Base-by-base conservation (phyloP, 768 basidiomycete species). In the Roridomyces roridus region DNA sequence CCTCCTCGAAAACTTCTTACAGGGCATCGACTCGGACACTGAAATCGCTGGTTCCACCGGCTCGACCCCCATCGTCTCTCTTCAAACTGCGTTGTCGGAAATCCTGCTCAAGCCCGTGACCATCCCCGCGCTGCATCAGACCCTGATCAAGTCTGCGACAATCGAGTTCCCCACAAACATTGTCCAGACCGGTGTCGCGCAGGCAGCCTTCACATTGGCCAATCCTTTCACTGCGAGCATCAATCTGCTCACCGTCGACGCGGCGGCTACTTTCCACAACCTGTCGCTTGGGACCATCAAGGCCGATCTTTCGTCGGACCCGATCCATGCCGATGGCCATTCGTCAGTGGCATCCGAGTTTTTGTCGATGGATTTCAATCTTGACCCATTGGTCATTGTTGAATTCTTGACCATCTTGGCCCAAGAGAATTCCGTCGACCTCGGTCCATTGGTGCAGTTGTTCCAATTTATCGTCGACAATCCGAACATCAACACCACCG, bases 181-280 rank as follows among this genome's bases (percentile, higher is more conserved):
- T 41, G 83, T 80, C 17, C 71, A 78, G 59, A 89, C 84, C 1
- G 85, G 85, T 12, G 68, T 86, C 18, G 86, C 87, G 2, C 76
- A 77, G n/a, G 74, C 82, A 5, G 72, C 81, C 1, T 88, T 90
- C 65, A 76, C 72, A 0, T 74, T 91, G 25, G 72, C 76, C 18
- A 88, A 91, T 64, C 88, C 88, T 0, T 91, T 91, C 72, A 89
- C 87, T 0, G 87, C 89, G 17, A 83, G 82, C 65, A 83, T 91
- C 68, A 87, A 85, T 66, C 69, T 91, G 15, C 66, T 87, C n/a
- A 67, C 74, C 41, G 70, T 91, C 17, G 72, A 70, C 2, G 81
- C 87, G 1, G 80, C 71, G 6, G 88, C 83, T 0, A 80, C 77
- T 0, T 88, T 80, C 74, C 77, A 81, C 20, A 78, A 76, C 42